Base-by-base conservation (phyloP, 768 basidiomycete species). In the Tylopilus plumbeoviolaceoides region DNA sequence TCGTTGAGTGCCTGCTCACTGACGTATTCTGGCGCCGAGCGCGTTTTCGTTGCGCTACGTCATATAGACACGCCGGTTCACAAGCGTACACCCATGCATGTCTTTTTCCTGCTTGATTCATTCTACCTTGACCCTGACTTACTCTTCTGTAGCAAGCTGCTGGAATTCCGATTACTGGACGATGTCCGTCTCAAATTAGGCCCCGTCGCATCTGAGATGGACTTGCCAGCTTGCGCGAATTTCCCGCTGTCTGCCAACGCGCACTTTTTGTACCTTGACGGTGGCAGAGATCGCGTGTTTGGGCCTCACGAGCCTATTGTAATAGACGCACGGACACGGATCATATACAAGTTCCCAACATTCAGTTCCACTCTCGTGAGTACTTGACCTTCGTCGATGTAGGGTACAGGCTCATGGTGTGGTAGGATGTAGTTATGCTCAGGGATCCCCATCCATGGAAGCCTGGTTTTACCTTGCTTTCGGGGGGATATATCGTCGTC, bases 31-130 rank as follows among this genome's bases (percentile, higher is more conserved):
- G 58, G 63, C 41, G 31, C 50, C 10, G 55, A 55, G 20, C 58
- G 62, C 23, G 51, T 62, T 31, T 63, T 63, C 41, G 18, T 63
- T 27, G 61, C 61, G 18, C 30, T 62, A 30, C 55, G 61, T 25
- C 43, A 55, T 20, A 40, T 62, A 30, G 61, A 62, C 33, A 44
- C 11, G 14, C 61, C 61, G 33, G 1, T 63, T 27, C 6, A 47
- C 12, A 23, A 45, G 15, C 61, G 61, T 27, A 62, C 61, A 14
- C 61, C 58, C 6, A 62, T 62, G 61, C 33, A 54, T 35, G 62
- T 63, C 33, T 39, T 43, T 50, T 17, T 42, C 33, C 11, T 36
- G 9, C 12, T 40, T 21, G 9, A 20, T 30, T 38, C 41, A 15
- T 35, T 20, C 25, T 57, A 51, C 25, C 27, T 15, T 49, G 28